A percentile compares a stretch with the other conserved stretches of the same genome.
These are phyloP conservation scores for Coniferiporia weirii DNA, from an alignment of 1,284 basidiomycete genomes.

Conservation along the genomic window DNA sequence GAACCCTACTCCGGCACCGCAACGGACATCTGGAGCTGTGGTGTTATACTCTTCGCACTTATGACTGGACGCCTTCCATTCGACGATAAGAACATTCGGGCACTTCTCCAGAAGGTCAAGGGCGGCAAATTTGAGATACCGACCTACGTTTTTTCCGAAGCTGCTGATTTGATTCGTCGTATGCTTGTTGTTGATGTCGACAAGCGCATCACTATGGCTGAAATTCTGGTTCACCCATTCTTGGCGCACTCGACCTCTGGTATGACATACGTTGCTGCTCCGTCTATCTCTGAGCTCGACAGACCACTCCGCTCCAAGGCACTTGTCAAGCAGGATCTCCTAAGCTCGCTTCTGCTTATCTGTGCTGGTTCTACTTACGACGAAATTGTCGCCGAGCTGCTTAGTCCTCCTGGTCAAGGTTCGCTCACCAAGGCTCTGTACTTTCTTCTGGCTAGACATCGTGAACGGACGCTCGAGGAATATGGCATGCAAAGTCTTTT, in stretches of 20 bases:
- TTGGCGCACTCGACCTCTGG: constrained; percentile 45
- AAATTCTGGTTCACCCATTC: constrained; percentile 90
- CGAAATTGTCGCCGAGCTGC: constrained; percentile 58
- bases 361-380: constrained; percentile 69
- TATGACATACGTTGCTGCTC: constrained; percentile 50
- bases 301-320: constrained; percentile 62
- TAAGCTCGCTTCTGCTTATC: constrained; percentile 84
- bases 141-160: constrained; percentile 62
- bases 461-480: constrained; percentile 67
- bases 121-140: constrained; percentile 84
- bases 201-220: constrained; percentile 82
- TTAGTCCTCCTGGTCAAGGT: constrained; percentile 58
- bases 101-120: constrained; percentile 87
- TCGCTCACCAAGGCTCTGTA: constrained; percentile 92
- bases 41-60: constrained; percentile 85
- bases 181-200: constrained; percentile 93
- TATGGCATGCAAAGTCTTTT: constrained; percentile 39
- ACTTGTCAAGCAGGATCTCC: constrained; percentile 82
- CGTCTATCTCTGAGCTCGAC: constrained; percentile 63
- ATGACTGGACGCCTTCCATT: constrained; percentile 86
- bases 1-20: constrained; percentile 91
- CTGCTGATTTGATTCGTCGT: constrained; percentile 68
- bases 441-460: constrained; percentile 78
- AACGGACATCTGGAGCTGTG: constrained; percentile 94
- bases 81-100: constrained; percentile 81